Conservation (phyloP, 176 grass and related monocot genomes). For the Oropetium thomaeum region DNA sequence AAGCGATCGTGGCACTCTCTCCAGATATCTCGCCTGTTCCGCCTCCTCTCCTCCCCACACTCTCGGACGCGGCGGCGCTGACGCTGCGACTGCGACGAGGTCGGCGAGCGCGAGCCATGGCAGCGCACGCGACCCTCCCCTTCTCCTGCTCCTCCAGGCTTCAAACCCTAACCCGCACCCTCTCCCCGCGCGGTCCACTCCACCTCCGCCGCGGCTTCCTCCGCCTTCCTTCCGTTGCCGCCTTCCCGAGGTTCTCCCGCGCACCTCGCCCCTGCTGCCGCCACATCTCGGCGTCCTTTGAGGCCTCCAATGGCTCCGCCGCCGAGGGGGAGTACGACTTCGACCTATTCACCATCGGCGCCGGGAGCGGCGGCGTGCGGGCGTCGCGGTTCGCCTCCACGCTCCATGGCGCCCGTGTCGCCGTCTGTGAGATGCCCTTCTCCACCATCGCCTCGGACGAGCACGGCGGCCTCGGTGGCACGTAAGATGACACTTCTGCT, state of each 20-base stretch:
- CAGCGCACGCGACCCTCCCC: slow-evolving; percentile 37
- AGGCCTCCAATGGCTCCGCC: slow-evolving; percentile 36
- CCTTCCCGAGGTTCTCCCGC: slow-evolving; percentile 22
- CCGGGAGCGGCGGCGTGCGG: slow-evolving; percentile 86
- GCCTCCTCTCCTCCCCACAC: slow-evolving; percentile 12
- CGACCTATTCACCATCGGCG: slow-evolving; percentile 93
- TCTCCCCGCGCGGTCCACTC: slow-evolving; percentile 31
- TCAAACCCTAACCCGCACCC: slow-evolving; percentile 42
- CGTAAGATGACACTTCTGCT: slow-evolving; percentile 53
- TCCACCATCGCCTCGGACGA: slow-evolving; percentile 66
- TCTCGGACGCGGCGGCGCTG: not conserved
- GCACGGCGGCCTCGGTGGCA: slow-evolving; percentile 76
- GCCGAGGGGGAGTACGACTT: slow-evolving; percentile 53
- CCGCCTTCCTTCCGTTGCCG: slow-evolving; percentile 29
- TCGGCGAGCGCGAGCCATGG: slow-evolving; percentile 33
- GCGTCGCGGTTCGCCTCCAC: slow-evolving; percentile 83
- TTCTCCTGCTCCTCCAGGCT: slow-evolving; percentile 60
- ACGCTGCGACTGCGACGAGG: slow-evolving; percentile 13
- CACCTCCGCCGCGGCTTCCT: slow-evolving; percentile 19
- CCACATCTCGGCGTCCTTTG: slow-evolving; percentile 21
- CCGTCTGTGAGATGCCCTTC: slow-evolving; percentile 90
- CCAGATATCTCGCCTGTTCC: slow-evolving; percentile 23
- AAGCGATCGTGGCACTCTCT: not conserved
- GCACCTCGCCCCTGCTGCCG: slow-evolving; percentile 23
- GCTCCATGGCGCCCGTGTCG: slow-evolving; percentile 69